Evolutionary conservation across 768 basidiomycete species (phyloP).

Genomic region (Coprinellus micaceus): DNA sequence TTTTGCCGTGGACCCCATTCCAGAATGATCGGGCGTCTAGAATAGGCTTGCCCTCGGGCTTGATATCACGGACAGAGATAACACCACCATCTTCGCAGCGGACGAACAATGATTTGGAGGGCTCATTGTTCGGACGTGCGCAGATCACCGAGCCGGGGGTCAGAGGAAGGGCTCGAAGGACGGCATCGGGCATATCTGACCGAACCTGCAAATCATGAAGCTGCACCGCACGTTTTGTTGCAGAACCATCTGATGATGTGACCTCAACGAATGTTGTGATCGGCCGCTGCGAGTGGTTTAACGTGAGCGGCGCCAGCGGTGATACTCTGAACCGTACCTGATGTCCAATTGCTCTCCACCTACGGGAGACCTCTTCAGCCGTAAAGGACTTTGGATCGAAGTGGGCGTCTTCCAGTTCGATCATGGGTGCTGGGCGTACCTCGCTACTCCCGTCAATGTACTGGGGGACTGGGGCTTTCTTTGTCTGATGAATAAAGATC

Average conservation of each 20-base stretch:
- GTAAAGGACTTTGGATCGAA: conserved; percentile 57
- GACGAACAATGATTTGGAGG: conserved; percentile 39
- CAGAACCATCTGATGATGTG: conserved; percentile 18
- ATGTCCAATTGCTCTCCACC: conserved; percentile 64
- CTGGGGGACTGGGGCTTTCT: too few species aligned
- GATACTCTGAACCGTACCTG: too few species aligned
- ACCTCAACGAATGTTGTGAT: conserved; percentile 23
- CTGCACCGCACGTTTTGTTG: conserved; percentile 31
- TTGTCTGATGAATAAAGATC: too few species aligned
- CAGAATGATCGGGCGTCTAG: conserved; percentile 69
- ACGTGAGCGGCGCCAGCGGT: too few species aligned
- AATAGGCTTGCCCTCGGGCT: conserved; percentile 56
- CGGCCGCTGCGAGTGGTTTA: conserved; percentile 30
- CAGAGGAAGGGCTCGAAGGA: not conserved
- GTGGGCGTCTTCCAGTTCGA: conserved; percentile 47
- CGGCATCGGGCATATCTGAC: not conserved
- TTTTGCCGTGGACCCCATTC: conserved; percentile 53
- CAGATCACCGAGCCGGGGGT: not conserved
- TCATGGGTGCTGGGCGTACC: conserved; percentile 52
- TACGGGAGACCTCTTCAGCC: conserved; percentile 50
- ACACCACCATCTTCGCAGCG: conserved; percentile 52
- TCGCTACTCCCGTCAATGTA: conserved; percentile 22
- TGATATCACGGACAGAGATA: conserved; percentile 52
- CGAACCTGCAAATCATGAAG: conserved; percentile 27
- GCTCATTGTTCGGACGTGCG: conserved; percentile 35